Conservation (phyloP, 257 asterid genomes). For the Jasminum sambac region DNA sequence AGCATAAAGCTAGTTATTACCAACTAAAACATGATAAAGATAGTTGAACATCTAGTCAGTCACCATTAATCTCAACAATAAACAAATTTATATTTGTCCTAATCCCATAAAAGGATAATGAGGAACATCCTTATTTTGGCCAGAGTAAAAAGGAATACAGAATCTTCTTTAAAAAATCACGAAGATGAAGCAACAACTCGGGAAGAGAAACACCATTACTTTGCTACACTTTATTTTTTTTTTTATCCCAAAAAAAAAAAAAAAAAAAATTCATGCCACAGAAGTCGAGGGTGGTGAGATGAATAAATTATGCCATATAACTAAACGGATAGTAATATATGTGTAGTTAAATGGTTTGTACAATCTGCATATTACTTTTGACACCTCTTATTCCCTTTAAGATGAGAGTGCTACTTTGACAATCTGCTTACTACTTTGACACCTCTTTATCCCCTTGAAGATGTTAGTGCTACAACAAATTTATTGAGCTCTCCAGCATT, state of each 20-base stretch:
- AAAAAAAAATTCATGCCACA: too few relatives aligned
- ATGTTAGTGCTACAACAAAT: neutral
- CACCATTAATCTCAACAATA: constrained; percentile 14
- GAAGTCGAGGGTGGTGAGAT: too few relatives aligned
- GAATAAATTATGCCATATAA: too few relatives aligned
- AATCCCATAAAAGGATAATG: constrained; percentile 12
- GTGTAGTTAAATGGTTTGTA: neutral
- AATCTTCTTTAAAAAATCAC: neutral
- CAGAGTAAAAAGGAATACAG: neutral
- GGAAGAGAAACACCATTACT: too few relatives aligned
- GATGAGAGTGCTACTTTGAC: neutral
- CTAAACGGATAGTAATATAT: too few relatives aligned
- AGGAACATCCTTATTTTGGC: neutral
- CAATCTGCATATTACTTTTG: neutral
- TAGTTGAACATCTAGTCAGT: constrained; percentile 33
- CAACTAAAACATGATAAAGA: neutral
- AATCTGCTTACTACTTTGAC: too few relatives aligned
- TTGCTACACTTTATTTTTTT: too few relatives aligned
- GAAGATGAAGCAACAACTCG: too few relatives aligned
- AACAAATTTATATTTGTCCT: constrained; percentile 19
- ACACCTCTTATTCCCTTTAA: neutral
- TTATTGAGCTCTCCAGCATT: neutral
- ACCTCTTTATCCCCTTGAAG: too few relatives aligned
- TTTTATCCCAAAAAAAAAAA: too few relatives aligned
- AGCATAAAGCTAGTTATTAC: too few relatives aligned